These are phyloP conservation scores for Phlebopus sp. DNA, from an alignment of 1,284 basidiomycete species.

Conservation along the genomic window DNA sequence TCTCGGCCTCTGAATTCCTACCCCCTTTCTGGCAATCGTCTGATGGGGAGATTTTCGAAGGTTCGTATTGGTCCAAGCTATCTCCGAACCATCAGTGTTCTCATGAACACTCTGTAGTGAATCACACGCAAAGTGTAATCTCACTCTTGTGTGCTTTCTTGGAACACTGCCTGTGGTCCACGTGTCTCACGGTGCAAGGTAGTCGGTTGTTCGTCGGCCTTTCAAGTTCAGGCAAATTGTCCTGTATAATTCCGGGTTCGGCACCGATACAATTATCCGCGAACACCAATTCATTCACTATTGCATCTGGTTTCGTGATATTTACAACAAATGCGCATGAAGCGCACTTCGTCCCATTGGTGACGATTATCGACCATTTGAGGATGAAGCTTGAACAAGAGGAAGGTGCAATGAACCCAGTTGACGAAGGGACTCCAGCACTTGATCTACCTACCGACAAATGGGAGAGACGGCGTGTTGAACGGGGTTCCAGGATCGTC, in stretches of 20 bases:
- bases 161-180: conserved; percentile 55
- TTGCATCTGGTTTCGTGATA: conserved; percentile 82
- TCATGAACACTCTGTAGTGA: conserved; percentile 14
- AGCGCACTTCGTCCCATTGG: conserved; percentile 66
- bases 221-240: conserved; percentile 62
- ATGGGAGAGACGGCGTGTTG: conserved; percentile 78
- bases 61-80: conserved; percentile 35
- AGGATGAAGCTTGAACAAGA: neutral
- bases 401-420: conserved; percentile 21
- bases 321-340: conserved; percentile 87
- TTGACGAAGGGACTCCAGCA: conserved; percentile 20
- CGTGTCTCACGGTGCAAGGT: conserved; percentile 26
- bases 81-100: neutral
- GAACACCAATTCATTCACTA: conserved; percentile 76
- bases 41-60: conserved; percentile 49
- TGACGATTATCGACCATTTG: conserved; percentile 27
- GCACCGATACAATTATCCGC: conserved; percentile 41
- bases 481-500: conserved; percentile 85
- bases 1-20: conserved; percentile 28
- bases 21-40: conserved; percentile 47
- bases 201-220: conserved; percentile 62
- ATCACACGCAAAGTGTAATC: conserved; percentile 17
- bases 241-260: conserved; percentile 37
- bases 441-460: conserved; percentile 36
- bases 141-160: conserved; percentile 46